Evolutionary conservation across 257 asterid species (phyloP), one percentile per base, ranked within the genome.

Genomic region (Jaltomata sinuosa): DNA sequence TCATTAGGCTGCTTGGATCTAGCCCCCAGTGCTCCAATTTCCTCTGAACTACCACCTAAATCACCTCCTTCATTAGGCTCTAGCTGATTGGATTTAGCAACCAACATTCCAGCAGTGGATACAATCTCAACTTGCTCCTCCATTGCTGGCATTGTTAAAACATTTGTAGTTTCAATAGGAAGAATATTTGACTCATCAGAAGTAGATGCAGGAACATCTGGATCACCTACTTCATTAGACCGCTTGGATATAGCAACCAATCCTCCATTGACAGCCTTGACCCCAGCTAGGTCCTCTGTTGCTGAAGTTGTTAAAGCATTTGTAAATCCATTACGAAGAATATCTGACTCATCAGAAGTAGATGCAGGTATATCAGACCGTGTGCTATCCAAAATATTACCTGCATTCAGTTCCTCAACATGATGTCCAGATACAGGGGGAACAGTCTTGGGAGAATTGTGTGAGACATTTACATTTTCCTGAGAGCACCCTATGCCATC

Each of bases 1-100:
- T 74, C 86, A 88, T 82, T 83, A 50, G 83, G 82, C 85, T 78
- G 87, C 83, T 82, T 87, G 65, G 53, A 85, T 32, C 72, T 77
- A 64, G 81, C n/a, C 61, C 68, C 69, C 31, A 11, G 38, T 80
- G 31, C 45, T 57, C 61, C 83, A 55, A 78, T 85, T 11, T 62
- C 85, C 72, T 34, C 59, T 32, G 71, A 57, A 57, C 45, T 57
- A 55, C 50, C 22, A 53, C 49, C 64, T 0, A 59, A 36, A 79
- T 69, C 61, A 77, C 72, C 82, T 40, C 83, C 72, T 53, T 72
- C 86, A 87, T 84, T 84, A 61, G 81, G 83, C 52, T 10, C 78
- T 68, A 68, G 50, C 86, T 81, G 89, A 85, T 82, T 87, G 52
- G 52, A 84, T 19, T 67, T 65, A 62, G 78, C 31, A 72, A 80